A percentile compares a stretch with the other conserved stretches of the same genome.
Evolutionary conservation across 768 basidiomycete genomes (phyloP).

Genomic region (Boletus tomentosulus): DNA sequence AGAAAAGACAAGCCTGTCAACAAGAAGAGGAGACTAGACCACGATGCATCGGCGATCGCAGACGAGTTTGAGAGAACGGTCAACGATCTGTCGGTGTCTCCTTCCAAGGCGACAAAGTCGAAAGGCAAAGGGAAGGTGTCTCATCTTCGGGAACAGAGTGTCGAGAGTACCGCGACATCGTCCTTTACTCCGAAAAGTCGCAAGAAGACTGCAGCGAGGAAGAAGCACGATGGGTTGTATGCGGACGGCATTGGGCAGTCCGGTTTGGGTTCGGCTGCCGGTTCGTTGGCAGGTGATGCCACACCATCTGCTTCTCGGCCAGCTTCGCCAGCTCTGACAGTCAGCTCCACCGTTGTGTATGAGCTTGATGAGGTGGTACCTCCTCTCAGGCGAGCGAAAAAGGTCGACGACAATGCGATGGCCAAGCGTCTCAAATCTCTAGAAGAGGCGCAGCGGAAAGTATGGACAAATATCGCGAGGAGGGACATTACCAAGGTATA

Average conservation of each 20-base stretch:
- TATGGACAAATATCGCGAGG: conserved; percentile 86
- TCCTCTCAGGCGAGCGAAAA: conserved; percentile 71
- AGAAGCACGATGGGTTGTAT: conserved; percentile 49
- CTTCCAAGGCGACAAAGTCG: conserved; percentile 32
- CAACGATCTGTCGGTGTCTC: conserved; percentile 36
- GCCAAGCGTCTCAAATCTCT: conserved; percentile 69
- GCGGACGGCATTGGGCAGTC: conserved; percentile 48
- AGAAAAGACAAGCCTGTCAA: conserved; percentile 41
- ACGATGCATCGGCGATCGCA: conserved; percentile 32
- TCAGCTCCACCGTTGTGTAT: conserved; percentile 58
- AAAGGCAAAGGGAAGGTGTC: conserved; percentile 53
- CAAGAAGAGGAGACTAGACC: conserved; percentile 65
- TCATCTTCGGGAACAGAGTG: conserved; percentile 49
- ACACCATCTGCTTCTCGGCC: conserved; percentile 71
- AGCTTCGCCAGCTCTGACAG: conserved; percentile 55
- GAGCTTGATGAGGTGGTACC: conserved; percentile 69
- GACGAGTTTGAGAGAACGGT: conserved; percentile 49
- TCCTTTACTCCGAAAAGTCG: conserved; percentile 45
- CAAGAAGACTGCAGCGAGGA: conserved; percentile 54
- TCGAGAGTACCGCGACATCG: conserved; percentile 49
- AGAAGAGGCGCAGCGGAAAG: conserved; percentile 82
- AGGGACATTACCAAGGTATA: conserved; percentile 78
- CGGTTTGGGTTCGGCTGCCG: conserved; percentile 46
- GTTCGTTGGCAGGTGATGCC: conserved; percentile 58
- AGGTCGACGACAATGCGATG: conserved; percentile 68